Evolutionary conservation across 1,139 yeast species (phyloP), one percentile per base, ranked within the genome.

Genomic region (Debaryomycetaceae sp.): DNA sequence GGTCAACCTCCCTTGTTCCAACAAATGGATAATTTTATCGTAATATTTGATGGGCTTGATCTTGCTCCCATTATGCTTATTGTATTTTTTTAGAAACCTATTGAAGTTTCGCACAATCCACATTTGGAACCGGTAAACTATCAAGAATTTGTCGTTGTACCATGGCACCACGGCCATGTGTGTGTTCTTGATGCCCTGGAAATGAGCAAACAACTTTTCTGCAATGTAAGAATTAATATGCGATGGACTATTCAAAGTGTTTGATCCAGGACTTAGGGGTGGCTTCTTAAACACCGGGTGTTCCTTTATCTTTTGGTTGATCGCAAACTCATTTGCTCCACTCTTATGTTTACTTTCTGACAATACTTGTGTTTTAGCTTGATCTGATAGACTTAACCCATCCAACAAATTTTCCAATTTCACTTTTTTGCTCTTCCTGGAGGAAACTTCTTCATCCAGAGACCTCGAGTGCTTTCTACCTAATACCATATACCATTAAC

Each of bases 31-130:
- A 33, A 68, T 57, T 44, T 62, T 63, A 33, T 57, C 57, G 49
- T 63, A 68, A 23, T 42, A 48, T 17, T 51, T 53, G 40, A 68
- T 63, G 6, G 47, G 45, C 9, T 55, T 54, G 13, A 65, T 58
- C 24, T 46, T 49, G 2, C 54, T 46, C 6, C 47, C 47, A 14
- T 58, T 54, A 37, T 48, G 46, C 42, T 48, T 46, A 47, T 69
- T 69, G 49, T 66, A 72, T 45, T 63, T 60, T 40, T 49, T 50
- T 5, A 69, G 53, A 49, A 71, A 73, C 39, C 64, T 50, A 48
- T 72, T 71, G 54, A 72, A 72, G 46, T 72, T 53, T 42, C 72
- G 55, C n/a, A 68, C 43, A 11, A 62, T 57, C 78, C 78, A 73
- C 43, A 45, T 43, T 45, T 70, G 72, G 48, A 69, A 69, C 36